phyloP scores from a whole-genome alignment of 2,329 filamentous ascomycete genomes.

The Pyrenochaeta sp. region DNA sequence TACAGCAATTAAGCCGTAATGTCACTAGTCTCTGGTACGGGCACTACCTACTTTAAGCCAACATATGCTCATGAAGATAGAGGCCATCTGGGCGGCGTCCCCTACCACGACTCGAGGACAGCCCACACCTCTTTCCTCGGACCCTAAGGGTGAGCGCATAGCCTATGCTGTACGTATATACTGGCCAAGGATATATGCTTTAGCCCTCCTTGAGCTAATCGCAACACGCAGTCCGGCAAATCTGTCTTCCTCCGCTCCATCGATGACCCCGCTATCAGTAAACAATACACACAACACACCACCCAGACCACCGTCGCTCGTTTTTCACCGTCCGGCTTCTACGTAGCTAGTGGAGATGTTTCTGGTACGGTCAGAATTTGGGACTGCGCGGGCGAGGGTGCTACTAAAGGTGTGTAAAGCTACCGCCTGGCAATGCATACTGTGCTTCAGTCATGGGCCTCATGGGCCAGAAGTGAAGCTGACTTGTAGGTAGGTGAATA shows the following conservation, averaged over 20 bases:
- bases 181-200: background rate
- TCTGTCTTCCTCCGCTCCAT: conserved; percentile 96
- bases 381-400: conserved; percentile 86
- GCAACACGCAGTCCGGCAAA: conserved; percentile 78
- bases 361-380: conserved; percentile 88
- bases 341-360: conserved; percentile 89
- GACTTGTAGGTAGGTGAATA: conserved; percentile 74
- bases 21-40: conserved; percentile 30
- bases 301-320: conserved; percentile 88
- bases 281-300: conserved; percentile 93
- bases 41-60: background rate
- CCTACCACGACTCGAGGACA: conserved; percentile 85
- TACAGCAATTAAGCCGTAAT: conserved; percentile 7
- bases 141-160: conserved; percentile 89
- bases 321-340: conserved; percentile 94
- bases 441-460: no score
- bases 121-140: conserved; percentile 86
- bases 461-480: conserved; percentile 29
- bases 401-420: conserved; percentile 71
- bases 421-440: no score
- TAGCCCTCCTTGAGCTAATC: conserved; percentile 11
- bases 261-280: conserved; percentile 82
- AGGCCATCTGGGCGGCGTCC: conserved; percentile 82
- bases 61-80: conserved; percentile 48
- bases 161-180: conserved; percentile 79